These are phyloP conservation scores for Ophiosphaerella herpotricha DNA, from an alignment of 2,329 filamentous ascomycete genomes.

Conservation along the genomic window DNA sequence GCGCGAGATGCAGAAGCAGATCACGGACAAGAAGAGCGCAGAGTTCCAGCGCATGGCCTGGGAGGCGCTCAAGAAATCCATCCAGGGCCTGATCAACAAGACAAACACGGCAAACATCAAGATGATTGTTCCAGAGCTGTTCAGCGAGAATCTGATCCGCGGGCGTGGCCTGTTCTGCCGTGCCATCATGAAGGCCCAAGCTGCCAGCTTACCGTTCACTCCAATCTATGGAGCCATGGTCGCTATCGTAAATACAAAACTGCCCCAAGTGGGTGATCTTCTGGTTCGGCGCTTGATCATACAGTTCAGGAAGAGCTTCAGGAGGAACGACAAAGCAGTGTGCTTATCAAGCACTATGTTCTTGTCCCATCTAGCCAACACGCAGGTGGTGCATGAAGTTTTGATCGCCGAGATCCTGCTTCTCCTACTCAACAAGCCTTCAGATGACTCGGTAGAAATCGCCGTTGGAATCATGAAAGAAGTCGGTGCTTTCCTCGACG, in stretches of 20 bases:
- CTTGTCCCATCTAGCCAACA: slow-evolving; percentile 92
- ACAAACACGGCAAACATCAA: slow-evolving; percentile 99
- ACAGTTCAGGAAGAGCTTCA: slow-evolving; percentile 94
- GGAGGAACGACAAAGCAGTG: slow-evolving; percentile 94
- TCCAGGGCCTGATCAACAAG: slow-evolving; percentile 99
- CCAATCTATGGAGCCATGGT: slow-evolving; percentile 95
- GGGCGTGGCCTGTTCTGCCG: slow-evolving; percentile 92
- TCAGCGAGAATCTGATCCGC: slow-evolving; percentile 89
- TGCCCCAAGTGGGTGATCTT: slow-evolving; percentile 92
- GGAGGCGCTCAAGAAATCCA: slow-evolving; percentile 98
- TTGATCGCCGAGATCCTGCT: slow-evolving; percentile 90
- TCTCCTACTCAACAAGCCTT: slow-evolving; percentile 90
- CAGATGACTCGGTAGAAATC: slow-evolving; percentile 97
- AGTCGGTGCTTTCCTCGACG: slow-evolving; percentile 90
- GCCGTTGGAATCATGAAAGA: slow-evolving; percentile 91
- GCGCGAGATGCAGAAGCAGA: slow-evolving; percentile 90
- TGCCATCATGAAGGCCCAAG: slow-evolving; percentile 98
- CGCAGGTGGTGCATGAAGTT: slow-evolving; percentile 94
- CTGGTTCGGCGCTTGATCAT: slow-evolving; percentile 82
- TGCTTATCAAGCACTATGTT: slow-evolving; percentile 93
- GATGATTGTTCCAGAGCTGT: slow-evolving; percentile 92
- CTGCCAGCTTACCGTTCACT: slow-evolving; percentile 92
- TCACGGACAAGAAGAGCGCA: slow-evolving; percentile 93
- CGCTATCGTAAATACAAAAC: slow-evolving; percentile 95
- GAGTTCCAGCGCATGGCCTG: slow-evolving; percentile 99